Evolutionary conservation across 2,329 filamentous ascomycete species (phyloP).

Genomic region (Penicillium hordei): DNA sequence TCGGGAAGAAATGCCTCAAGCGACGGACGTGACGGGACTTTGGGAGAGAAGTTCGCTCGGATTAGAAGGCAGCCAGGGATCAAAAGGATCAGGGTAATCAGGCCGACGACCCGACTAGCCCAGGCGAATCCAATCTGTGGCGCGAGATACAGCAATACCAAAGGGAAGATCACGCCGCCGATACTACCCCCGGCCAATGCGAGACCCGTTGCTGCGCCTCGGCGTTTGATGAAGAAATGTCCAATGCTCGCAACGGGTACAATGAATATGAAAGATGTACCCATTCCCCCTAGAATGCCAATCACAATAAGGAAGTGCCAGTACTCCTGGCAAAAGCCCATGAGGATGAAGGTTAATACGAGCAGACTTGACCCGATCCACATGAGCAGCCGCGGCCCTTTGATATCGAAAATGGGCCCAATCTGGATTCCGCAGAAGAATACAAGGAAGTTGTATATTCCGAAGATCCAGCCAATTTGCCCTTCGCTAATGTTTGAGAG

Average conservation of each 20-base stretch:
- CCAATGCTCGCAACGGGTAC: conserved; percentile 20
- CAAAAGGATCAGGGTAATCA: conserved; percentile 18
- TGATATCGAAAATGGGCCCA: conserved; percentile 42
- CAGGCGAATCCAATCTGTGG: conserved; percentile 20
- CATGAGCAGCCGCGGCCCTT: conserved; percentile 21
- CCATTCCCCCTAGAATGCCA: conserved; percentile 16
- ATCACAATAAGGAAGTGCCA: conserved; percentile 22
- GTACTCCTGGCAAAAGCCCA: conserved; percentile 17
- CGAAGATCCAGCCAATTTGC: conserved; percentile 45
- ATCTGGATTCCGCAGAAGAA: conserved; percentile 34
- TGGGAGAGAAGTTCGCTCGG: conserved; percentile 12
- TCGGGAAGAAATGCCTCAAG: conserved; percentile 18
- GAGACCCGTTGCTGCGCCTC: conserved; percentile 18
- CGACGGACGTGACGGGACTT: conserved; percentile 12
- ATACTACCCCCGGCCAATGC: conserved; percentile 19
- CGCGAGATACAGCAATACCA: conserved; percentile 17
- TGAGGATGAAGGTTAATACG: conserved; percentile 34
- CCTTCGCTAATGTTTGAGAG: conserved; percentile 33
- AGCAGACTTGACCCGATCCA: conserved; percentile 20
- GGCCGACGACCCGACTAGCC: conserved; percentile 16
- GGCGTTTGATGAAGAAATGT: conserved; percentile 17
- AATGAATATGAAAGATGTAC: conserved; percentile 21
- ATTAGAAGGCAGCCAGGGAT: conserved; percentile 17
- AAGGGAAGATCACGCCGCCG: conserved; percentile 22
- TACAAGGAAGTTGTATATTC: conserved; percentile 42